phyloP scores from a whole-genome alignment of 768 basidiomycete genomes.

The Pulveroboletus sp. region DNA sequence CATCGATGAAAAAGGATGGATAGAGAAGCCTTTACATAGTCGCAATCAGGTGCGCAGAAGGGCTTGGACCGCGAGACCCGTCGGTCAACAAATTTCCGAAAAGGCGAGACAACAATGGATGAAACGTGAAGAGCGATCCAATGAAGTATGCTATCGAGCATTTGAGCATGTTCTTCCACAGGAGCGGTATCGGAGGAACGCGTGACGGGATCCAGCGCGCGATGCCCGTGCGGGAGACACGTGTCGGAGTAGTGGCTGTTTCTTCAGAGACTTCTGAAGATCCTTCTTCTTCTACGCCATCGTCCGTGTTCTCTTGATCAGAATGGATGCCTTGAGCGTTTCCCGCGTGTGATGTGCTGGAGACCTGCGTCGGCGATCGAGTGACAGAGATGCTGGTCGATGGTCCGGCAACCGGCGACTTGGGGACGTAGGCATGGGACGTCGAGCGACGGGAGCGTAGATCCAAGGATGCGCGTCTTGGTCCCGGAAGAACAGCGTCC shows the following conservation, averaged over 20 bases:
- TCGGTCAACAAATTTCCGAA: constrained; percentile 57
- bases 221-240: constrained; percentile 3
- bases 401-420: constrained; percentile 2
- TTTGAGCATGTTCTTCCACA: constrained; percentile 77
- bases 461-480: constrained; percentile 5
- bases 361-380: background rate
- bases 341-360: background rate
- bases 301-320: background rate
- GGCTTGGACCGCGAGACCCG: constrained; percentile 54
- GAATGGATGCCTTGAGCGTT: background rate
- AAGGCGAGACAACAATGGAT: constrained; percentile 63
- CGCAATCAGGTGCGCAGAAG: constrained; percentile 87
- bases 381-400: background rate
- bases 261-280: constrained; percentile 15
- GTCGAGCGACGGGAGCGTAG: background rate
- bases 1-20: background rate
- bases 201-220: constrained; percentile 9
- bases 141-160: constrained; percentile 89
- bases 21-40: constrained; percentile 54
- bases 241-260: constrained; percentile 4
- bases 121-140: constrained; percentile 90
- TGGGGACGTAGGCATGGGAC: background rate
- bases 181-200: constrained; percentile 40
- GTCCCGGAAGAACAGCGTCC: background rate
- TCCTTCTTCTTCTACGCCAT: constrained; percentile 4